These are phyloP conservation scores for Starmerella kuoi DNA, from an alignment of 805 yeast genomes.

Conservation along the genomic window DNA sequence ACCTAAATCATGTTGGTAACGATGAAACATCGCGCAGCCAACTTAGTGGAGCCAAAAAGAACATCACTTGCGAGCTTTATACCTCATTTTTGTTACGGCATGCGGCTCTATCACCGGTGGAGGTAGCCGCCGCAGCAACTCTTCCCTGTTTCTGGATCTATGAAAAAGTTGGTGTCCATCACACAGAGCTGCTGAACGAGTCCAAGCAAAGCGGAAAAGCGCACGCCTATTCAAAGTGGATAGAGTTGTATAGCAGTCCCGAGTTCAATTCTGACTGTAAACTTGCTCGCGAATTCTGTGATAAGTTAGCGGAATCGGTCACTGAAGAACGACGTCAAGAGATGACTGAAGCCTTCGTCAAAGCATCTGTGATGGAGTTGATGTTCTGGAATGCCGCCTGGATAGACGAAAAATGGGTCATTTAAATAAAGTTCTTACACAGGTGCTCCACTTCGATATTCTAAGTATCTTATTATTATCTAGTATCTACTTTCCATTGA, in stretches of 20 bases:
- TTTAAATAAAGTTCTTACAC: background rate
- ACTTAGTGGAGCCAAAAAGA: constrained; percentile 1
- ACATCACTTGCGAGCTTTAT: constrained; percentile 18
- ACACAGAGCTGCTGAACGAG: constrained; percentile 62
- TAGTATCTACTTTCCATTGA: no score
- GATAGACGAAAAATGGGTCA: constrained; percentile 17
- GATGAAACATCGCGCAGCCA: background rate
- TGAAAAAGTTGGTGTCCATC: constrained; percentile 29
- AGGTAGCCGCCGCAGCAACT: constrained; percentile 22
- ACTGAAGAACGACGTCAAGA: constrained; percentile 11
- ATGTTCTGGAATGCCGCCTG: constrained; percentile 21
- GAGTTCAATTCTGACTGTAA: constrained; percentile 41
- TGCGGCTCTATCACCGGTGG: constrained; percentile 14
- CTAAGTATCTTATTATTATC: no score
- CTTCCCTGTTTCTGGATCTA: constrained; percentile 23
- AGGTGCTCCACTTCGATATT: no score
- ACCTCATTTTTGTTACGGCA: constrained; percentile 15
- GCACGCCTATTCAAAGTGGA: constrained; percentile 38
- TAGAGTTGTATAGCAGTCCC: constrained; percentile 46
- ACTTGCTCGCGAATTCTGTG: constrained; percentile 27
- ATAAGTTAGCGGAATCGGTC: constrained; percentile 14
- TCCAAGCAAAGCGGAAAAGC: background rate
- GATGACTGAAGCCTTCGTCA: constrained; percentile 18
- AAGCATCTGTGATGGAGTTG: constrained; percentile 15
- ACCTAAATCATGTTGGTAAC: constrained; percentile 1